These are phyloP conservation scores for Magnolia kwangsiensis DNA, from an alignment of 164 flowering plant genomes.

Conservation along the genomic window DNA sequence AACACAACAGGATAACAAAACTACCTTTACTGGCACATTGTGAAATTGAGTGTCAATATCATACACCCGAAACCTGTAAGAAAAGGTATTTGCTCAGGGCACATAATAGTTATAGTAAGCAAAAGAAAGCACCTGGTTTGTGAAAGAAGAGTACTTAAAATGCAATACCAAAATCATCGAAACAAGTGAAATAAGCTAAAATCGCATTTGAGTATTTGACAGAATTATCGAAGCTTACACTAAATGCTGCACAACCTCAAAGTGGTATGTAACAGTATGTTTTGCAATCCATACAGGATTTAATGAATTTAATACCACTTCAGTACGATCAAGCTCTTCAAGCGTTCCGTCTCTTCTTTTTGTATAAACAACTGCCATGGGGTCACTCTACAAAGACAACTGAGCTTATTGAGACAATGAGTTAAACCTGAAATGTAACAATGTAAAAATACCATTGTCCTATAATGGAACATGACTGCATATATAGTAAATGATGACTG, in stretches of 20 bases:
- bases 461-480: no score
- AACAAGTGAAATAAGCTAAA: background rate
- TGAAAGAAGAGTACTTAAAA: background rate
- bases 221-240: slow-evolving; percentile 52
- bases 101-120: slow-evolving; percentile 9
- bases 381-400: slow-evolving; percentile 63
- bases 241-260: slow-evolving; percentile 72
- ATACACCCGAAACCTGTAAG: slow-evolving; percentile 71
- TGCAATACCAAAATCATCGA: background rate
- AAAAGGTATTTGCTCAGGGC: slow-evolving; percentile 6
- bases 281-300: slow-evolving; percentile 75
- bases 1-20: no score
- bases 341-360: slow-evolving; percentile 69
- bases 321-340: slow-evolving; percentile 76
- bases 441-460: background rate
- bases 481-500: no score
- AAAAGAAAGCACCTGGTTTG: background rate
- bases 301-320: slow-evolving; percentile 68
- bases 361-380: slow-evolving; percentile 62
- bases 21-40: slow-evolving; percentile 71
- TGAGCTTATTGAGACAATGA: slow-evolving; percentile 8
- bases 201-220: background rate
- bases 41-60: slow-evolving; percentile 84
- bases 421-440: background rate
- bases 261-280: slow-evolving; percentile 46